phyloP scores from a whole-genome alignment of 306 rosid species.

The Dalbergia oliveri region DNA sequence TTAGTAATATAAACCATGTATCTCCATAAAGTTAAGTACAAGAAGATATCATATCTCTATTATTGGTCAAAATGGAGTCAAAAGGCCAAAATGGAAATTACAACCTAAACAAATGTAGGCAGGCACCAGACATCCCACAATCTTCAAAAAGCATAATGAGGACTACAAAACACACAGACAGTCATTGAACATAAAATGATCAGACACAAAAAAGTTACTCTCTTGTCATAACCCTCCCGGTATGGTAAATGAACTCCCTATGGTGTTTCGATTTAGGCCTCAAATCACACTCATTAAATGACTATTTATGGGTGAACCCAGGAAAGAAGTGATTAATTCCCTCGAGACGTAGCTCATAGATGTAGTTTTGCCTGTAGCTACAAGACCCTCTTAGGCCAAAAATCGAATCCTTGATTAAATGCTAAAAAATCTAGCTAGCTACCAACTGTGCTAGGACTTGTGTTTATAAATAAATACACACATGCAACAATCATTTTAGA shows the following conservation, averaged over 20 bases:
- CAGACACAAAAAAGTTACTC: not conserved
- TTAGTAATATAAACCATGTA: not conserved
- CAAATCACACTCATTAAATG: not conserved
- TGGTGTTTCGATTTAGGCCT: not conserved
- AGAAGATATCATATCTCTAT: not conserved
- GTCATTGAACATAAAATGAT: not conserved
- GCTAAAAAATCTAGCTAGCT: no score
- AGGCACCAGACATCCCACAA: not conserved
- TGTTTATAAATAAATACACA: no score
- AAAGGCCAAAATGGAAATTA: not conserved
- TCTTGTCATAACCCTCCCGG: not conserved
- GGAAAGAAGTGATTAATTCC: no score
- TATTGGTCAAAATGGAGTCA: not conserved
- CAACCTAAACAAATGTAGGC: not conserved
- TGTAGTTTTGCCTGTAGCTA: no score
- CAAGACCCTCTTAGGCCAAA: no score
- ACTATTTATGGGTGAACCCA: not conserved
- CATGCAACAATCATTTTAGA: not conserved
- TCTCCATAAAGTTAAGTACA: not conserved
- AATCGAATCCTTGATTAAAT: no score
- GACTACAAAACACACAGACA: not conserved
- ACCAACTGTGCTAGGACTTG: no score
- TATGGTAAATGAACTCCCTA: no score
- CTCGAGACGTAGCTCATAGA: no score
- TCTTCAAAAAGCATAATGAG: not conserved